Conservation (phyloP, 1,284 basidiomycete genomes). For the Trichosporon faecale region DNA sequence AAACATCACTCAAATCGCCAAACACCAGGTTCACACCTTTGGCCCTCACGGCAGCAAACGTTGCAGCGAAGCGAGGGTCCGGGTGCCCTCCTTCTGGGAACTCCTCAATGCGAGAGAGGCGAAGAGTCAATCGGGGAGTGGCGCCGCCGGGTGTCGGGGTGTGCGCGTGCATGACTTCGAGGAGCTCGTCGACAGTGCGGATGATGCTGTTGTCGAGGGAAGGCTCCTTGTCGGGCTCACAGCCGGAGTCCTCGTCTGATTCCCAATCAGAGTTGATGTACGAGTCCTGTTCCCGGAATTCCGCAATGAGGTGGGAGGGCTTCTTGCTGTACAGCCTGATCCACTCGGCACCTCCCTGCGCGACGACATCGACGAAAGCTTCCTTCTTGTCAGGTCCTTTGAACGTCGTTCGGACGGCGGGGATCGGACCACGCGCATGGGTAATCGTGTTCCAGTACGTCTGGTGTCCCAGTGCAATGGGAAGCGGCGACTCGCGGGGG, state of each 20-base stretch:
- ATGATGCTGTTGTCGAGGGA: slow-evolving; percentile 26
- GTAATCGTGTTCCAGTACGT: slow-evolving; percentile 68
- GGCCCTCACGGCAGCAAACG: slow-evolving; percentile 52
- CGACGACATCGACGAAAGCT: slow-evolving; percentile 66
- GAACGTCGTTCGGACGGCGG: slow-evolving; percentile 53
- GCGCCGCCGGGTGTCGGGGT: slow-evolving; percentile 31
- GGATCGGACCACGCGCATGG: slow-evolving; percentile 59
- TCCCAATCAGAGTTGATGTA: slow-evolving; percentile 58
- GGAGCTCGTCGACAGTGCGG: slow-evolving; percentile 50
- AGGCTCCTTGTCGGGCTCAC: slow-evolving; percentile 54
- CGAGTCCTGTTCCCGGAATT: slow-evolving; percentile 77
- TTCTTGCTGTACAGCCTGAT: slow-evolving; percentile 78
- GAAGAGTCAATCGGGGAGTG: slow-evolving; percentile 57
- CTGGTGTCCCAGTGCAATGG: slow-evolving; percentile 41
- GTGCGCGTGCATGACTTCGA: slow-evolving; percentile 42
- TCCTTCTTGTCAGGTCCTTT: slow-evolving; percentile 45
- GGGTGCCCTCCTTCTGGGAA: slow-evolving; percentile 50
- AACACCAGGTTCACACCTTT: slow-evolving; percentile 60
- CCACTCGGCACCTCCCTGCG: slow-evolving; percentile 69
- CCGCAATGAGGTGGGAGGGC: slow-evolving; percentile 67
- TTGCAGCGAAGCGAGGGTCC: slow-evolving; percentile 62
- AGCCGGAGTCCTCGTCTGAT: slow-evolving; percentile 17
- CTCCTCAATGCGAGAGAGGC: slow-evolving; percentile 62
- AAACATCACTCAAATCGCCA: slow-evolving; percentile 56
- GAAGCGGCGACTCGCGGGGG: slow-evolving; percentile 37